Conservation (phyloP, 495 filamentous ascomycete species). For the Daldinia decipiens region DNA sequence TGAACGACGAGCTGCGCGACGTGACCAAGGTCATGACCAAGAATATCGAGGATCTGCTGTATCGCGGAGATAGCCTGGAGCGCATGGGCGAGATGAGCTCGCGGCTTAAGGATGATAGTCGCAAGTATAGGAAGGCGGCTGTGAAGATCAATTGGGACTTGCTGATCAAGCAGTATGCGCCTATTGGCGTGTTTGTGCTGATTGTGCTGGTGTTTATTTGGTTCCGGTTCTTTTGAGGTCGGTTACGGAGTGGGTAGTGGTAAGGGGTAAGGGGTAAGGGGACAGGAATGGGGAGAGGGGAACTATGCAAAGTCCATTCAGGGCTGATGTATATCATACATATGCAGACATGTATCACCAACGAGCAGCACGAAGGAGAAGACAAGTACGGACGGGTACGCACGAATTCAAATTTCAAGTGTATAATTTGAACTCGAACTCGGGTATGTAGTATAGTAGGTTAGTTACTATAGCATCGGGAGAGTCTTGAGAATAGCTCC, state of each 20-base stretch:
- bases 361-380: constrained; percentile 15
- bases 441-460: background rate
- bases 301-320: background rate
- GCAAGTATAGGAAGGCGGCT: constrained; percentile 90
- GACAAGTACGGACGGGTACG: constrained; percentile 17
- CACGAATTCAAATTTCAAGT: constrained; percentile 6
- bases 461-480: background rate
- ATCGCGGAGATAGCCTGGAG: constrained; percentile 93
- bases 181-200: constrained; percentile 79
- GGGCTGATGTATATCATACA: too few species aligned
- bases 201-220: constrained; percentile 86
- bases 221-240: constrained; percentile 85
- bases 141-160: constrained; percentile 99
- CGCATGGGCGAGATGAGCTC: constrained; percentile 95
- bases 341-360: constrained; percentile 21
- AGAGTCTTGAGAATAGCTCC: background rate
- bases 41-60: constrained; percentile 98
- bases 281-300: background rate
- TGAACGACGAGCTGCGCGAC: constrained; percentile 96
- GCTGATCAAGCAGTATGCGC: constrained; percentile 95
- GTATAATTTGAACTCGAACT: constrained; percentile 18
- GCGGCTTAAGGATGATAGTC: constrained; percentile 87
- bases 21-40: constrained; percentile 99
- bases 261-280: background rate
- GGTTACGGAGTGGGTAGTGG: background rate